A percentile compares a stretch with the other conserved stretches of the same genome.
These are phyloP conservation scores for Komagataella kurtzmanii DNA, from an alignment of 805 yeast genomes.

Conservation along the genomic window DNA sequence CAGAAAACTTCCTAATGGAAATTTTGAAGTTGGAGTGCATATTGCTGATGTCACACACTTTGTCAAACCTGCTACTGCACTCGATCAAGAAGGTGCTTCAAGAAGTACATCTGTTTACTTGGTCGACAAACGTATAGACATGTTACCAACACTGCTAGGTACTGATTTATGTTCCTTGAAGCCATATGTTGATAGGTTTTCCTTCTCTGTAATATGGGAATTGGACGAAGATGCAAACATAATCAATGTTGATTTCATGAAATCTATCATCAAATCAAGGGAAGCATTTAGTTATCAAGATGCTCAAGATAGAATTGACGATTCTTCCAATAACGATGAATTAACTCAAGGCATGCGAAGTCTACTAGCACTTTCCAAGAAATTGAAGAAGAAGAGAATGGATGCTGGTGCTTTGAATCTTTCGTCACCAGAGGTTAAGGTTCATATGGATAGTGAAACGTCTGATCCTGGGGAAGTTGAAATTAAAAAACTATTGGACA, in stretches of 20 bases:
- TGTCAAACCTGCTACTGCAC: slow-evolving; percentile 82
- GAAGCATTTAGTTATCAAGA: slow-evolving; percentile 91
- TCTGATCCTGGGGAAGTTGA: slow-evolving; percentile 95
- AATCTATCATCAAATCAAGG: slow-evolving; percentile 80
- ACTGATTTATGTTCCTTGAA: slow-evolving; percentile 91
- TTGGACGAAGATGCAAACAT: slow-evolving; percentile 78
- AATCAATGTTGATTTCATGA: slow-evolving; percentile 63
- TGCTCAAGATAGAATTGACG: slow-evolving; percentile 90
- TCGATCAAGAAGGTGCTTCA: slow-evolving; percentile 92
- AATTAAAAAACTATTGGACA: slow-evolving; percentile 73
- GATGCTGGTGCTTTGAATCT: slow-evolving; percentile 94
- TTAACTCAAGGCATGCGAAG: slow-evolving; percentile 84
- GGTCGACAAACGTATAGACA: slow-evolving; percentile 96
- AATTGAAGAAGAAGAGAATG: slow-evolving; percentile 71
- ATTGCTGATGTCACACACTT: slow-evolving; percentile 98
- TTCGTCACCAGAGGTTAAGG: slow-evolving; percentile 97
- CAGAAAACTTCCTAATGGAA: slow-evolving; percentile 70
- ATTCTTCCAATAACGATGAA: slow-evolving; percentile 59
- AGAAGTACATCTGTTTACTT: slow-evolving; percentile 95
- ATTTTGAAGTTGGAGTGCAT: slow-evolving; percentile 95
- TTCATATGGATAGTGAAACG: slow-evolving; percentile 93
- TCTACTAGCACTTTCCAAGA: slow-evolving; percentile 65
- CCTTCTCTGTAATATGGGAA: slow-evolving; percentile 95
- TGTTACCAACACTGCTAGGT: slow-evolving; percentile 92
- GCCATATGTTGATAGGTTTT: slow-evolving; percentile 91